Conservation (phyloP, 345 rosid species). For the Rhodamnia argentea region DNA sequence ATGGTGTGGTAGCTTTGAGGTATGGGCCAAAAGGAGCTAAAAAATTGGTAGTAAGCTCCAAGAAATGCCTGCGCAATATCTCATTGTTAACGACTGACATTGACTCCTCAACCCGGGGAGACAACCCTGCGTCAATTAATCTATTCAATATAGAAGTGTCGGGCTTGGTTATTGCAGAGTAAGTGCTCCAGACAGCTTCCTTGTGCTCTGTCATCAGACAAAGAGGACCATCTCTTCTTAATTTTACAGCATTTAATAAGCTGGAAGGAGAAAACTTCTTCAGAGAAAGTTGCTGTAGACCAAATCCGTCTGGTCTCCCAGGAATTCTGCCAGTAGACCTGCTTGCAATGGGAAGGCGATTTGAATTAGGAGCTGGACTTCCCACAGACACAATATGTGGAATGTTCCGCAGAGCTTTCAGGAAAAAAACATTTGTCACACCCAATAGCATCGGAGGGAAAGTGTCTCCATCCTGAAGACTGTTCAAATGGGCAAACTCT, state of each 20-base stretch:
- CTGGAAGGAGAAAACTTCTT: slow-evolving; percentile 84
- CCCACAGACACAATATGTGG: slow-evolving; percentile 96
- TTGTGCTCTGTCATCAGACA: slow-evolving; percentile 97
- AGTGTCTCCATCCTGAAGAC: slow-evolving; percentile 64
- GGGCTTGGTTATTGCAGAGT: slow-evolving; percentile 75
- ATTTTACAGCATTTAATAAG: slow-evolving; percentile 68
- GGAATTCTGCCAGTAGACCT: slow-evolving; percentile 62
- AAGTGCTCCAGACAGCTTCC: slow-evolving; percentile 94
- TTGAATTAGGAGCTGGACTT: slow-evolving; percentile 57
- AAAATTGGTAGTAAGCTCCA: slow-evolving; percentile 94
- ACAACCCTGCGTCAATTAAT: slow-evolving; percentile 89
- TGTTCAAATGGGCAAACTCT: slow-evolving; percentile 55
- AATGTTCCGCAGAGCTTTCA: slow-evolving; percentile 70
- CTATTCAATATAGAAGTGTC: slow-evolving; percentile 93
- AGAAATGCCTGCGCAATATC: slow-evolving; percentile 87
- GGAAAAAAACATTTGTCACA: slow-evolving; percentile 92
- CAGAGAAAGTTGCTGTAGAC: slow-evolving; percentile 70
- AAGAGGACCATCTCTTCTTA: slow-evolving; percentile 91
- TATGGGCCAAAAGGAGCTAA: slow-evolving; percentile 97
- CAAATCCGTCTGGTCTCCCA: slow-evolving; percentile 64
- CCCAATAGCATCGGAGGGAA: slow-evolving; percentile 96
- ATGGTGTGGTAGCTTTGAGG: slow-evolving; percentile 62
- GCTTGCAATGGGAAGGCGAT: slow-evolving; percentile 38
- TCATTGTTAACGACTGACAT: slow-evolving; percentile 98
- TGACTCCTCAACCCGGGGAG: slow-evolving; percentile 94